phyloP scores from a whole-genome alignment of 2,329 filamentous ascomycete species.

The Aspergillus melleus region DNA sequence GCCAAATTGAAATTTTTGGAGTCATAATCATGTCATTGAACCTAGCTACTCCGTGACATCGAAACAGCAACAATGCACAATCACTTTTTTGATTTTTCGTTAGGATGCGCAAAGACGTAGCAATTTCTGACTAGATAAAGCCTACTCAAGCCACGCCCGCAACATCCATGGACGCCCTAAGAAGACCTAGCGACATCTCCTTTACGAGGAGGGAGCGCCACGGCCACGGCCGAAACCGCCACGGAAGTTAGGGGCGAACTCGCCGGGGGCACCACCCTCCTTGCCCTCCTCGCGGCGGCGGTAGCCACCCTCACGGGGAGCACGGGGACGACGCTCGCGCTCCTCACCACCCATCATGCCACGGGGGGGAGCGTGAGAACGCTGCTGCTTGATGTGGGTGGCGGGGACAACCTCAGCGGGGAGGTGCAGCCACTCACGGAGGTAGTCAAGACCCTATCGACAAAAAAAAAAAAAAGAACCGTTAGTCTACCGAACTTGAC shows the following conservation, averaged over 20 bases:
- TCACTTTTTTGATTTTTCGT: slow-evolving; percentile 28
- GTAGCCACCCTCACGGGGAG: slow-evolving; percentile 82
- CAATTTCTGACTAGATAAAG: slow-evolving; percentile 27
- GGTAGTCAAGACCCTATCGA: slow-evolving; percentile 87
- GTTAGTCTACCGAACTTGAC: slow-evolving; percentile 1
- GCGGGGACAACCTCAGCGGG: slow-evolving; percentile 99
- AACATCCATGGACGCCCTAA: slow-evolving; percentile 30
- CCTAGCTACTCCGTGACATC: slow-evolving; percentile 29
- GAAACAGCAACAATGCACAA: slow-evolving; percentile 26
- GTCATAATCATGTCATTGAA: slow-evolving; percentile 30
- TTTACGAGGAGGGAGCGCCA: slow-evolving; percentile 64
- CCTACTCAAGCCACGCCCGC: slow-evolving; percentile 32
- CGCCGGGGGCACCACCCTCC: slow-evolving; percentile 88
- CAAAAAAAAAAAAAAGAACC: neutral
- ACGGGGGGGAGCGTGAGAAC: slow-evolving; percentile 94
- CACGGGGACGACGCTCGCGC: slow-evolving; percentile 79
- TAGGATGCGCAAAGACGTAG: slow-evolving; percentile 23
- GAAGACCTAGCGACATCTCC: slow-evolving; percentile 34
- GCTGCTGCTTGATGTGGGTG: slow-evolving; percentile 99
- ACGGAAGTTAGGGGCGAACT: slow-evolving; percentile 91
- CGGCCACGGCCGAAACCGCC: slow-evolving; percentile 87
- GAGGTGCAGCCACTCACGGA: slow-evolving; percentile 99
- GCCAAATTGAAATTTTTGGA: slow-evolving; percentile 20
- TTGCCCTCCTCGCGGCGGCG: slow-evolving; percentile 86
- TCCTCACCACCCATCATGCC: slow-evolving; percentile 94